phyloP scores from a whole-genome alignment of 1,284 basidiomycete genomes.

The Volvariella volvacea region DNA sequence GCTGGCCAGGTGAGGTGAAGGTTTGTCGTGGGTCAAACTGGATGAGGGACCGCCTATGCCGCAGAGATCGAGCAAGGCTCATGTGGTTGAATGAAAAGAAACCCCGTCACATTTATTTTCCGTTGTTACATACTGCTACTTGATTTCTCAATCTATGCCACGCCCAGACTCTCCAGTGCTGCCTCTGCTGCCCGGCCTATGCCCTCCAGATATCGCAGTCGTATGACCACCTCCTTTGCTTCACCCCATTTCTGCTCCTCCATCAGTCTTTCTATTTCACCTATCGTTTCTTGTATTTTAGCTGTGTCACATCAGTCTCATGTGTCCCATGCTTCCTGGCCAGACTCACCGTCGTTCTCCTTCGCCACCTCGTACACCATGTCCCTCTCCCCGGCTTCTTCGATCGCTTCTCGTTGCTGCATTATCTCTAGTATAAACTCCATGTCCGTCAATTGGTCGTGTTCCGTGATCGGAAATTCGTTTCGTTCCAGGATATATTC shows the following conservation, averaged over 20 bases:
- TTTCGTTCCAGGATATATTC: constrained; percentile 68
- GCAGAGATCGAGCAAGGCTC: constrained; percentile 41
- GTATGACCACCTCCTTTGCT: constrained; percentile 57
- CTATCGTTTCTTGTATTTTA: constrained; percentile 42
- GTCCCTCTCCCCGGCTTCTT: constrained; percentile 50
- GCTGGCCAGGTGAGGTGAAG: constrained; percentile 10
- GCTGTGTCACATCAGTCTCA: constrained; percentile 29
- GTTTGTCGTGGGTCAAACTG: constrained; percentile 34
- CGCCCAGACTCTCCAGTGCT: constrained; percentile 32
- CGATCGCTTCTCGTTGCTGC: constrained; percentile 77
- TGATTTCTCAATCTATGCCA: constrained; percentile 1
- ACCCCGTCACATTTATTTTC: too few relatives aligned
- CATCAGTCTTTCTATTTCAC: constrained; percentile 46
- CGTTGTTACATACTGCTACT: too few relatives aligned
- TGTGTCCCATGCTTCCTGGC: constrained; percentile 1
- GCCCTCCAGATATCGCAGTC: constrained; percentile 74
- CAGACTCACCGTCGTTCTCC: constrained; percentile 55
- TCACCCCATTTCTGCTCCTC: constrained; percentile 45
- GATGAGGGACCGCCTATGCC: constrained; percentile 50
- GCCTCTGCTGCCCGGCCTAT: constrained; percentile 62
- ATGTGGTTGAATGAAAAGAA: too few relatives aligned
- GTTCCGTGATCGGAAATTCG: constrained; percentile 57
- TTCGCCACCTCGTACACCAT: constrained; percentile 44
- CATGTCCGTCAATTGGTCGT: constrained; percentile 71
- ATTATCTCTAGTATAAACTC: constrained; percentile 75